phyloP scores from a whole-genome alignment of 768 basidiomycete genomes.

The Trametes gibbosa region DNA sequence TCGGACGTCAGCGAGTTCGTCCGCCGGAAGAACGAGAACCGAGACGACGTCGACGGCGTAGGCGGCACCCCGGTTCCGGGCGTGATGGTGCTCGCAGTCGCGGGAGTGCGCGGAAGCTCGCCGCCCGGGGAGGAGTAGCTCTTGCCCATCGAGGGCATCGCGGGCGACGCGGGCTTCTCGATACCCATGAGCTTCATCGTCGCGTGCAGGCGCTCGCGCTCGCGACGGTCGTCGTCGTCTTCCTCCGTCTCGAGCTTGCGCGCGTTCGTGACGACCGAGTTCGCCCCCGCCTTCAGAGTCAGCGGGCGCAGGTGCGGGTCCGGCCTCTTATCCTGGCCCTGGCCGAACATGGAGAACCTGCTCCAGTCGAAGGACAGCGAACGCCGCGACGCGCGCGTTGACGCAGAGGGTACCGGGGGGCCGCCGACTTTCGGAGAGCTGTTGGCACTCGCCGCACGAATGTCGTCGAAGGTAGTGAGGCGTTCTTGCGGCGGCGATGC shows the following conservation, averaged over 20 bases:
- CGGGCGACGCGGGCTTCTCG: slow-evolving; percentile 52
- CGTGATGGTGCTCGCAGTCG: slow-evolving; percentile 24
- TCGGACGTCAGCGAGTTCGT: slow-evolving; percentile 47
- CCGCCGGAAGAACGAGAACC: slow-evolving; percentile 73
- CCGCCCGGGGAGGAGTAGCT: slow-evolving; percentile 37
- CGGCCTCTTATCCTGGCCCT: slow-evolving; percentile 55
- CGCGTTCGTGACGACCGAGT: slow-evolving; percentile 54
- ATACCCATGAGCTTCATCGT: slow-evolving; percentile 97
- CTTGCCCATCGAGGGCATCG: slow-evolving; percentile 36
- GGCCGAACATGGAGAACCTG: slow-evolving; percentile 65
- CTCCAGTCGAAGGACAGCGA: slow-evolving; percentile 88
- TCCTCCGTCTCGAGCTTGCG: slow-evolving; percentile 85
- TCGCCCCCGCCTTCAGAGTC: slow-evolving; percentile 66
- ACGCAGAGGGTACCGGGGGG: slow-evolving; percentile 22
- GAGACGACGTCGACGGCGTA: slow-evolving; percentile 35
- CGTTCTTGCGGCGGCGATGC: slow-evolving; percentile 31
- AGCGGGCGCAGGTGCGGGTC: slow-evolving; percentile 61
- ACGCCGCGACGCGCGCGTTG: slow-evolving; percentile 50
- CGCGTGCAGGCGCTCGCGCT: slow-evolving; percentile 83
- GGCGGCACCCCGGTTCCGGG: slow-evolving; percentile 28
- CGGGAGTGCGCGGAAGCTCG: slow-evolving; percentile 8
- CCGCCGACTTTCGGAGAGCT: slow-evolving; percentile 22
- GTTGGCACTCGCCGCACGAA: slow-evolving; percentile 15
- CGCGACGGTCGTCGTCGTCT: slow-evolving; percentile 88
- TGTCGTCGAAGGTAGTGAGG: slow-evolving; percentile 34